Conservation (phyloP, 1,139 yeast species). For the Saccharomyces hybrid region DNA sequence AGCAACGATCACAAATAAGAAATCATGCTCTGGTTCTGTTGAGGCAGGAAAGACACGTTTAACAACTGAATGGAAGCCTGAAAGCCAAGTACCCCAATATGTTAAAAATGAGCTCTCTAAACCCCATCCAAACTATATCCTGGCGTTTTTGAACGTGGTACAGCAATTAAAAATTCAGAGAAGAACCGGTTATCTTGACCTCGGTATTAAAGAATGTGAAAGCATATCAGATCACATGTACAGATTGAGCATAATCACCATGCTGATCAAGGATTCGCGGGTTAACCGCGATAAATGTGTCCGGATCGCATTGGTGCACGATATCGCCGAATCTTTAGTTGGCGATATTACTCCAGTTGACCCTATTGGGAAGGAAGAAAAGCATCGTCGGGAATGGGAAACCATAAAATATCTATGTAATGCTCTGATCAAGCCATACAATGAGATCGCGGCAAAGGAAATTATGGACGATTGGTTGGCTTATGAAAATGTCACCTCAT, state of each 20-base stretch:
- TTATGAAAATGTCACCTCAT: slow-evolving; percentile 73
- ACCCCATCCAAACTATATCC: slow-evolving; percentile 39
- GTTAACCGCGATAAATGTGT: slow-evolving; percentile 54
- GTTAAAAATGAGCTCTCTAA: slow-evolving; percentile 15
- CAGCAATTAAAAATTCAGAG: slow-evolving; percentile 68
- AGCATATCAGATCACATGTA: slow-evolving; percentile 95
- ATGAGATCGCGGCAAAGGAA: slow-evolving; percentile 54
- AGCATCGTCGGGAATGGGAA: slow-evolving; percentile 71
- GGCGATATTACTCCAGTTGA: slow-evolving; percentile 93
- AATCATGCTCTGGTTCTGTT: background rate
- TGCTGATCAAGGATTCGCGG: slow-evolving; percentile 52
- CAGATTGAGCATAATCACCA: slow-evolving; percentile 79
- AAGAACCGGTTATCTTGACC: slow-evolving; percentile 93
- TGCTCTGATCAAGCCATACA: slow-evolving; percentile 52
- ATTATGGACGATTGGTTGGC: slow-evolving; percentile 76
- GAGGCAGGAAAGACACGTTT: background rate
- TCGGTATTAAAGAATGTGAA: slow-evolving; percentile 53
- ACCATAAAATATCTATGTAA: slow-evolving; percentile 63
- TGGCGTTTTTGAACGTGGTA: slow-evolving; percentile 70
- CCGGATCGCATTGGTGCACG: slow-evolving; percentile 84
- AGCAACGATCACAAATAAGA: background rate
- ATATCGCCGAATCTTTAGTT: slow-evolving; percentile 86
- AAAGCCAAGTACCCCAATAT: slow-evolving; percentile 25
- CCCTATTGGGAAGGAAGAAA: slow-evolving; percentile 57
- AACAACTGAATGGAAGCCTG: slow-evolving; percentile 23